Conservation (phyloP, 164 flowering plant genomes). For the Vitis rupestris region DNA sequence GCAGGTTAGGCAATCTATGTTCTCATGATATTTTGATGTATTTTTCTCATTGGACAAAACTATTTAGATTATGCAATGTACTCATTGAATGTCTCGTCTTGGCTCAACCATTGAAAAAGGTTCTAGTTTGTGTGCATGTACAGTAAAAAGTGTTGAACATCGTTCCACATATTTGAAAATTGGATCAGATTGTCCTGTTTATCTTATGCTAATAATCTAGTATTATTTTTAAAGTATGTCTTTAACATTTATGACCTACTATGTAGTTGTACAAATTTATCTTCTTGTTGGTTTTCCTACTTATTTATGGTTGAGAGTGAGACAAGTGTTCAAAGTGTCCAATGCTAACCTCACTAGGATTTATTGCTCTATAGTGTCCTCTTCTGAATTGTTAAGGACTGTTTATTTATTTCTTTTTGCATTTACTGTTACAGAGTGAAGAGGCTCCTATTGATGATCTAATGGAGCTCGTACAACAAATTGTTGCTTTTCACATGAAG, state of each 20-base stretch:
- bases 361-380: no score
- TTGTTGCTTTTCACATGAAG: constrained; percentile 97
- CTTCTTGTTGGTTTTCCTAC: not conserved
- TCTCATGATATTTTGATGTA: not conserved
- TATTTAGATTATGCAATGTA: not conserved
- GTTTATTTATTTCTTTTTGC: not conserved
- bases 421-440: constrained; percentile 46
- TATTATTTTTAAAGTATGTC: no score
- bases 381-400: not conserved
- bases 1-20: constrained; percentile 51
- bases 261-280: not conserved
- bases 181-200: no score
- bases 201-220: no score
- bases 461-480: constrained; percentile 90
- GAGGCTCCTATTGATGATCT: constrained; percentile 80
- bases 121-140: not conserved
- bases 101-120: not conserved
- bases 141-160: not conserved
- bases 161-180: no score
- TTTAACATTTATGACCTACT: not conserved
- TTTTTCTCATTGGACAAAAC: not conserved
- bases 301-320: no score
- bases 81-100: not conserved
- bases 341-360: no score
- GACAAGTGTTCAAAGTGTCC: no score